Percentiles rank a stretch among this genome's conserved stretches.
Evolutionary conservation across 2,329 filamentous ascomycete genomes (phyloP).

Genomic region (Fusarium anguioides): DNA sequence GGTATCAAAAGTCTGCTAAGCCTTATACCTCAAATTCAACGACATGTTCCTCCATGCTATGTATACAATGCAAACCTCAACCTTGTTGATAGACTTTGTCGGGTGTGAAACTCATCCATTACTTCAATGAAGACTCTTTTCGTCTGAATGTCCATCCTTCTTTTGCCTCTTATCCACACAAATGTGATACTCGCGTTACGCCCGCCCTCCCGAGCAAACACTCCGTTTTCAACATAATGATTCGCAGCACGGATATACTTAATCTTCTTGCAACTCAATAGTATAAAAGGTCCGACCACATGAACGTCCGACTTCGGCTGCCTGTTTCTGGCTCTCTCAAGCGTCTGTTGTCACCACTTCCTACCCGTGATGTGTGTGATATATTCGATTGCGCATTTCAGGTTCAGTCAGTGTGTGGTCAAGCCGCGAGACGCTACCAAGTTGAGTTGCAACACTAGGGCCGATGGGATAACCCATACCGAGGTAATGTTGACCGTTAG

Average conservation of each 20-base stretch:
- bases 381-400: conserved; percentile 39
- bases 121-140: not conserved
- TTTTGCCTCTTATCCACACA: not conserved
- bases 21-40: not conserved
- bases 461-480: conserved; percentile 41
- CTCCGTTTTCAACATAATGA: not conserved
- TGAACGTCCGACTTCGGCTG: not conserved
- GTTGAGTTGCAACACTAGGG: conserved; percentile 12
- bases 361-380: conserved; percentile 40
- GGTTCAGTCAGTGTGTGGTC: conserved; percentile 37
- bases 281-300: not conserved
- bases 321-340: not conserved
- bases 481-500: conserved; percentile 39
- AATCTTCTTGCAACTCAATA: not conserved
- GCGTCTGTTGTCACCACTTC: conserved; percentile 18
- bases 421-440: conserved; percentile 37
- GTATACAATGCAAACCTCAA: not conserved
- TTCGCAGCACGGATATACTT: not conserved
- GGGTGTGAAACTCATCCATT: not conserved
- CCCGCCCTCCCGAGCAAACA: conserved; percentile 20
- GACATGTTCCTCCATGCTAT: not conserved
- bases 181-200: not conserved
- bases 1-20: conserved; percentile 5
- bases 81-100: not conserved
- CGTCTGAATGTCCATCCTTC: not conserved